Evolutionary conservation across 2,329 filamentous ascomycete species (phyloP).

Genomic region (Claviceps quebecensis): DNA sequence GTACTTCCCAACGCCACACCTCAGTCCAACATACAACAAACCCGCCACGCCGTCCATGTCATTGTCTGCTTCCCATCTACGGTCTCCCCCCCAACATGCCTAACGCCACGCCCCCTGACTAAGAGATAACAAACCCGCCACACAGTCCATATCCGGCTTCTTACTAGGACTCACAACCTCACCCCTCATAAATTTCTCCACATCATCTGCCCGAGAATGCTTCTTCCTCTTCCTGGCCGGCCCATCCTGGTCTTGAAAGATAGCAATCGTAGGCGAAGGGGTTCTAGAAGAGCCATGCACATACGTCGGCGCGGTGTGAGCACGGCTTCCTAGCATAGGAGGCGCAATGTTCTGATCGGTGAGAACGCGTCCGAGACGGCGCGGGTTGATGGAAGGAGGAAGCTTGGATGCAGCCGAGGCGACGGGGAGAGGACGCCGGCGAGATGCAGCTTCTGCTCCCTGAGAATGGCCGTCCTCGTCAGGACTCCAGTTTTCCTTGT

Average conservation of each 20-base stretch:
- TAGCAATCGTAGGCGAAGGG: constrained; percentile 26
- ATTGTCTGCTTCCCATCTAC: no score
- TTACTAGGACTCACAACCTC: constrained; percentile 54
- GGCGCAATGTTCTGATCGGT: constrained; percentile 24
- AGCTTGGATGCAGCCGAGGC: constrained; percentile 11
- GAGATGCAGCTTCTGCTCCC: background rate
- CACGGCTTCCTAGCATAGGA: constrained; percentile 20
- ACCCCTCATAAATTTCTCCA: constrained; percentile 59
- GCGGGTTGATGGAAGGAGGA: constrained; percentile 17
- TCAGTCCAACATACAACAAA: constrained; percentile 77
- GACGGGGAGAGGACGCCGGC: constrained; percentile 24
- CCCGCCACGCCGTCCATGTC: constrained; percentile 85
- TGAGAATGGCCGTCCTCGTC: constrained; percentile 25
- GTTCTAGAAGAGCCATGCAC: constrained; percentile 14
- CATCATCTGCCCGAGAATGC: constrained; percentile 35
- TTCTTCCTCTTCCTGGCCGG: constrained; percentile 7
- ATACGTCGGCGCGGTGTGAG: constrained; percentile 27
- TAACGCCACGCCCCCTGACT: constrained; percentile 84
- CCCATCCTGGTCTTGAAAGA: constrained; percentile 35
- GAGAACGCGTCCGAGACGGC: constrained; percentile 27
- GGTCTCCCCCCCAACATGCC: no score
- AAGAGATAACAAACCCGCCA: constrained; percentile 75
- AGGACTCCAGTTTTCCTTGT: constrained; percentile 84
- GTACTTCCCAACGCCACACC: constrained; percentile 52
- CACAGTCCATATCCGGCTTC: constrained; percentile 71